Base-by-base conservation (phyloP, 2,329 filamentous ascomycete species). In the Trichothecium sympodiale region DNA sequence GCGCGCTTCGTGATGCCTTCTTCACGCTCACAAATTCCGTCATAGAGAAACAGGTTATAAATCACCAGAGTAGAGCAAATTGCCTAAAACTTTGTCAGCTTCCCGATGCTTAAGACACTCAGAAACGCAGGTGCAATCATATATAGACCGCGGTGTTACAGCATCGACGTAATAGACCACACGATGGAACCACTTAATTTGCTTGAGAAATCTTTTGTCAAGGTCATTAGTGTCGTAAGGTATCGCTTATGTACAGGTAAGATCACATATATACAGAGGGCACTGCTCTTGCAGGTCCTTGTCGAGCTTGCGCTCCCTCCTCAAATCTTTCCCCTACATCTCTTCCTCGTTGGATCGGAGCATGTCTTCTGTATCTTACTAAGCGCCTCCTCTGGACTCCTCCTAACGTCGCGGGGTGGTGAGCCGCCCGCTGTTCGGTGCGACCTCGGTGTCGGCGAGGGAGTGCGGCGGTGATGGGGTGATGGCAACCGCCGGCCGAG, bases 291-390 rank as follows among this genome's bases (percentile, higher is more conserved):
- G 20, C 20, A 25, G 20, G 47, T 49, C 47, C 31, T 42, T 49
- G 41, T 46, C 46, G 46, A 40, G 26, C 51, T 50, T 57, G 64
- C 64, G 49, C 56, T 55, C 49, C 55, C 36, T 48, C 57, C 56
- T 46, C 57, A 37, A 35, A 38, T 63, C 43, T 59, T 59, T 40
- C 54, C 53, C 43, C 55, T 62, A 1, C 57, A 54, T 48, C 62
- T 61, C 40, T 55, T 58, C 46, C 64, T 57, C 35, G 47, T 43
- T 17, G 53, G 43, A 41, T 69, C 65, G 38, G 59, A 49, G 39
- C 53, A 49, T 36, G 60, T 49, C 47, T 73, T 73, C 41, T 65
- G 65, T 44, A 73, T 60, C 42, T 63, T 65, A 37, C 64, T 63
- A 28, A 60, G 41, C 38, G 56, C 49, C 48, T 65, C 60, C 33